Percentiles rank a stretch among this genome's conserved stretches.
Conservation (phyloP, 441 rosid species). For the Jatropha multifida region DNA sequence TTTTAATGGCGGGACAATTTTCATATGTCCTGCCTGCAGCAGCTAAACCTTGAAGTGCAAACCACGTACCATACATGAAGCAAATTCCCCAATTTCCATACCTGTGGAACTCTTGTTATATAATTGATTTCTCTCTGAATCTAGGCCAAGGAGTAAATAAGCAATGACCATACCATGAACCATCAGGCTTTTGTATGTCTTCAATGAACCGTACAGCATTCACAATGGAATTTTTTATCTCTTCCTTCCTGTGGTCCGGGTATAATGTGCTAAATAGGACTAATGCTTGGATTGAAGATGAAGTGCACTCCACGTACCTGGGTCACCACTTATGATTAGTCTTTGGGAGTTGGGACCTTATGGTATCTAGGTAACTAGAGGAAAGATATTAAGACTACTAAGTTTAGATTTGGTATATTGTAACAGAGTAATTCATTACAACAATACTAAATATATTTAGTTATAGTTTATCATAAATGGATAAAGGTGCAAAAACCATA, state of each 20-base stretch:
- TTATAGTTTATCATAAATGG: neutral
- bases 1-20: conserved; percentile 32
- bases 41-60: conserved; percentile 36
- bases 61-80: conserved; percentile 45
- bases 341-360: too few species aligned
- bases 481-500: conserved; percentile 25
- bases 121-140: neutral
- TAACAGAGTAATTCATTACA: too few species aligned
- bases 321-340: neutral
- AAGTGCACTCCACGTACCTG: conserved; percentile 43
- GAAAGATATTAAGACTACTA: neutral
- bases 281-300: conserved; percentile 47
- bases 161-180: conserved; percentile 41
- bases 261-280: conserved; percentile 39
- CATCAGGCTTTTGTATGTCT: conserved; percentile 46
- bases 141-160: neutral
- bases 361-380: too few species aligned
- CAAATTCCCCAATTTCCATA: conserved; percentile 54
- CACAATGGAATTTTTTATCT: conserved; percentile 36
- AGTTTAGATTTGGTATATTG: neutral
- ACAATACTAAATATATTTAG: too few species aligned
- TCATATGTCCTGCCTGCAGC: conserved; percentile 45
- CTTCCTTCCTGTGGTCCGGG: conserved; percentile 40
- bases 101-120: neutral
- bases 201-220: conserved; percentile 38